phyloP scores from a whole-genome alignment of 345 rosid species.

The Rhizophora apiculata region DNA sequence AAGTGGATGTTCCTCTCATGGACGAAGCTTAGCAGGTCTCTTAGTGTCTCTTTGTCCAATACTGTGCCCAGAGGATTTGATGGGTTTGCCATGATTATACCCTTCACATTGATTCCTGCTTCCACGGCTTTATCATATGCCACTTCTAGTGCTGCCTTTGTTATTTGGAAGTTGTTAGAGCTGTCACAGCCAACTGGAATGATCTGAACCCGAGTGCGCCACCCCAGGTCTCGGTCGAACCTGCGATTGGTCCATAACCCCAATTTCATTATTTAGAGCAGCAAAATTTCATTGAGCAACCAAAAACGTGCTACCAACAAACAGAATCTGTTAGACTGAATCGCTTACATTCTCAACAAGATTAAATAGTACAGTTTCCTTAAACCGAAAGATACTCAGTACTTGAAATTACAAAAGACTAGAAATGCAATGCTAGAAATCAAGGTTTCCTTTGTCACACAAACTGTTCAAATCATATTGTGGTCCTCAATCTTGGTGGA shows the following conservation, averaged over 20 bases:
- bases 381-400: too few relatives aligned
- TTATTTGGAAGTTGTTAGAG: slow-evolving; percentile 60
- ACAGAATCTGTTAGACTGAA: too few relatives aligned
- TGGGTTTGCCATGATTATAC: slow-evolving; percentile 74
- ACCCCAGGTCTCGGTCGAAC: slow-evolving; percentile 71
- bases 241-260: slow-evolving; percentile 31
- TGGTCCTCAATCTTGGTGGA: too few relatives aligned
- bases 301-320: too few relatives aligned
- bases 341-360: too few relatives aligned
- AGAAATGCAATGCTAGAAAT: too few relatives aligned
- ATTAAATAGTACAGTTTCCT: too few relatives aligned
- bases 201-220: slow-evolving; percentile 69
- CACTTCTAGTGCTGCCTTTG: slow-evolving; percentile 47
- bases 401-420: too few relatives aligned
- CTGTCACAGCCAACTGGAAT: slow-evolving; percentile 64
- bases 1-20: slow-evolving; percentile 59
- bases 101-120: slow-evolving; percentile 56
- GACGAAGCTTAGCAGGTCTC: slow-evolving; percentile 45
- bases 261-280: too few relatives aligned
- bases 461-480: too few relatives aligned
- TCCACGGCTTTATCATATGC: slow-evolving; percentile 50
- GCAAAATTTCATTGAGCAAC: too few relatives aligned
- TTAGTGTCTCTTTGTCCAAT: slow-evolving; percentile 47
- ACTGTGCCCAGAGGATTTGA: slow-evolving; percentile 83
- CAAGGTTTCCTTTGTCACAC: too few relatives aligned